Evolutionary conservation across 2,329 filamentous ascomycete genomes (phyloP).

Genomic region (Aureobasidium lini): DNA sequence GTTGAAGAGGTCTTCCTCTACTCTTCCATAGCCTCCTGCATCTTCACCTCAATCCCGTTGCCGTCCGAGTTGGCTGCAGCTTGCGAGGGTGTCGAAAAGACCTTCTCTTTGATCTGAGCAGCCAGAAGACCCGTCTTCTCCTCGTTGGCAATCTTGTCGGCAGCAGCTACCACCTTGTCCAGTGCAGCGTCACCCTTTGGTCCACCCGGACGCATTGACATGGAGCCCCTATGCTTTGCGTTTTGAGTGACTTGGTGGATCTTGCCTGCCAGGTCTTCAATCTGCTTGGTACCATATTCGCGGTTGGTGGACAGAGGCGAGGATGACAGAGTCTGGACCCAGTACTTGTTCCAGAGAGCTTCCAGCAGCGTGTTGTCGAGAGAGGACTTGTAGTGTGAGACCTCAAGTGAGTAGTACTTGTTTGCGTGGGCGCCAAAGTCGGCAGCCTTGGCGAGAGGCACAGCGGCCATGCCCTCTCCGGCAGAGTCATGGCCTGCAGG

Average conservation of each 20-base stretch:
- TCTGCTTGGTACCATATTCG: slow-evolving; percentile 88
- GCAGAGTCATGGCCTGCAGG: slow-evolving; percentile 34
- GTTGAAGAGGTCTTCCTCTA: neutral
- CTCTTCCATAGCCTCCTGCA: slow-evolving; percentile 18
- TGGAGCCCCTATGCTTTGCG: slow-evolving; percentile 22
- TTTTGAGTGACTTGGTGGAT: slow-evolving; percentile 45
- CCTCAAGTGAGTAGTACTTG: slow-evolving; percentile 84
- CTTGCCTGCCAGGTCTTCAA: slow-evolving; percentile 79
- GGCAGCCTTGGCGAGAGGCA: slow-evolving; percentile 87
- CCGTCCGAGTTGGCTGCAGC: slow-evolving; percentile 13
- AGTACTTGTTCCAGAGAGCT: slow-evolving; percentile 97
- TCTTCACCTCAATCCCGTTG: slow-evolving; percentile 14
- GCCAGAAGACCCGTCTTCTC: slow-evolving; percentile 58
- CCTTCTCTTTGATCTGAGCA: slow-evolving; percentile 53
- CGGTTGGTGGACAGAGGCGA: slow-evolving; percentile 86
- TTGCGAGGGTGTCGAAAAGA: slow-evolving; percentile 40
- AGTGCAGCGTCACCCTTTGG: slow-evolving; percentile 41
- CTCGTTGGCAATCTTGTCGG: slow-evolving; percentile 54
- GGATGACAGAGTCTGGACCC: slow-evolving; percentile 91
- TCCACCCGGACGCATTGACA: slow-evolving; percentile 19
- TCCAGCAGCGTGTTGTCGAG: slow-evolving; percentile 82
- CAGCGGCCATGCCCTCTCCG: slow-evolving; percentile 56
- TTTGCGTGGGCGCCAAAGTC: slow-evolving; percentile 91
- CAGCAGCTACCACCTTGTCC: slow-evolving; percentile 54
- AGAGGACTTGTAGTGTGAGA: slow-evolving; percentile 89